These are phyloP conservation scores for Dichomitus squalens DNA, from an alignment of 1,284 basidiomycete genomes.

Conservation along the genomic window DNA sequence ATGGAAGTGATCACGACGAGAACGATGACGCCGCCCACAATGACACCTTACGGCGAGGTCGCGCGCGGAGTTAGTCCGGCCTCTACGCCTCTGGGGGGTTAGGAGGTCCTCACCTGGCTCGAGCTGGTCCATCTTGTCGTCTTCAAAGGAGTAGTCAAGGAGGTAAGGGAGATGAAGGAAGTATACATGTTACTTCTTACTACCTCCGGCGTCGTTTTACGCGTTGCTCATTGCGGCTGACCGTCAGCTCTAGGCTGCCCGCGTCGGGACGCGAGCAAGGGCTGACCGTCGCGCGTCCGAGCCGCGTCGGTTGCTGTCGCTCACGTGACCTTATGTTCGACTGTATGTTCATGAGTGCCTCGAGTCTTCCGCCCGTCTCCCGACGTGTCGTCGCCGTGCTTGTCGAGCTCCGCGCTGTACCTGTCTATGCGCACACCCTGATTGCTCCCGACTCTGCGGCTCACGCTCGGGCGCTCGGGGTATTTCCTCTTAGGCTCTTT, in stretches of 20 bases:
- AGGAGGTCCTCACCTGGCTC: neutral
- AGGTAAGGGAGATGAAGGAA: no score
- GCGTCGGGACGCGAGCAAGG: neutral
- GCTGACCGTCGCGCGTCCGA: neutral
- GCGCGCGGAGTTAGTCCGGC: neutral
- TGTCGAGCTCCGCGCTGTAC: no score
- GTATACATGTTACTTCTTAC: neutral
- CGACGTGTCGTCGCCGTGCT: no score
- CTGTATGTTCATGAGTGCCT: no score
- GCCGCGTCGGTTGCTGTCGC: no score
- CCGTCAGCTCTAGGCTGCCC: neutral
- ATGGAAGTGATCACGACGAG: constrained; percentile 25
- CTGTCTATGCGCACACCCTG: no score
- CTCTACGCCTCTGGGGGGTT: neutral
- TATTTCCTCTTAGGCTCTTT: no score
- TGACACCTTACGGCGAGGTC: constrained; percentile 10
- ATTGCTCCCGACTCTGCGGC: no score
- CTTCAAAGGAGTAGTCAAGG: no score
- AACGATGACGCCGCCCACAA: constrained; percentile 27
- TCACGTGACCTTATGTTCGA: neutral
- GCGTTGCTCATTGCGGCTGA: constrained; percentile 12
- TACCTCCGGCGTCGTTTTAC: constrained; percentile 2
- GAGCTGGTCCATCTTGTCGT: constrained; percentile 15
- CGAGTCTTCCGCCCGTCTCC: no score
- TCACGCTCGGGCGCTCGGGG: no score